Percentiles rank a stretch among this genome's conserved stretches.
phyloP scores from a whole-genome alignment of 768 basidiomycete species.

The Hericium erinaceus region DNA sequence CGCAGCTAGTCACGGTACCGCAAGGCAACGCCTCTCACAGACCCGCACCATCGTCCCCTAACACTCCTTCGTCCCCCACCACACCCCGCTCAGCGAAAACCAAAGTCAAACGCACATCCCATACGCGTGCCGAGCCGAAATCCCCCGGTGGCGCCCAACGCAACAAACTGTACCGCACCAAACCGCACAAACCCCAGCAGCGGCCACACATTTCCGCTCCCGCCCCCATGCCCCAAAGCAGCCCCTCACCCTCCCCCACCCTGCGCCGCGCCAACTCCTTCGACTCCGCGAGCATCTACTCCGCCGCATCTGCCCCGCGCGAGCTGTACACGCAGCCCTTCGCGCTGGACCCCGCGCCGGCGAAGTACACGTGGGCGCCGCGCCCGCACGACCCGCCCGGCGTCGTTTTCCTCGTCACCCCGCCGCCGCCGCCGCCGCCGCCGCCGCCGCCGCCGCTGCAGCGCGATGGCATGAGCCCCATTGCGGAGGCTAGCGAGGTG shows the following conservation, averaged over 20 bases:
- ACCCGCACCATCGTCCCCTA: neutral
- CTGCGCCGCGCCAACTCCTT: constrained; percentile 13
- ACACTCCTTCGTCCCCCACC: constrained; percentile 6
- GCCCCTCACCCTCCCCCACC: neutral
- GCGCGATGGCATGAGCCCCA: neutral
- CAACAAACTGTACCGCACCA: no score
- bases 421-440: neutral
- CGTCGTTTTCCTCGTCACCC: neutral
- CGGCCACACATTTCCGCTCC: no score
- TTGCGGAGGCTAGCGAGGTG: neutral
- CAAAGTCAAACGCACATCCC: no score
- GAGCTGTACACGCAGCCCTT: constrained; percentile 16
- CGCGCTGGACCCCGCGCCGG: constrained; percentile 13
- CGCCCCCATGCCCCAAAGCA: neutral
- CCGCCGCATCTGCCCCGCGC: constrained; percentile 25
- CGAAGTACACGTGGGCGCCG: constrained; percentile 12
- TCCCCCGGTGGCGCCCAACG: no score
- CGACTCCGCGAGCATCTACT: constrained; percentile 28
- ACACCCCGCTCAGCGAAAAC: neutral
- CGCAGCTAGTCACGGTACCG: neutral
- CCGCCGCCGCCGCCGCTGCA: neutral
- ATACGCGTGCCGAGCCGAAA: no score
- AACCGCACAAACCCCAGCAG: no score
- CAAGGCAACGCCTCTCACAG: neutral
- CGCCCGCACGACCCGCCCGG: neutral